Conservation (phyloP, 2,329 filamentous ascomycete genomes). For the Epichloe sp. region DNA sequence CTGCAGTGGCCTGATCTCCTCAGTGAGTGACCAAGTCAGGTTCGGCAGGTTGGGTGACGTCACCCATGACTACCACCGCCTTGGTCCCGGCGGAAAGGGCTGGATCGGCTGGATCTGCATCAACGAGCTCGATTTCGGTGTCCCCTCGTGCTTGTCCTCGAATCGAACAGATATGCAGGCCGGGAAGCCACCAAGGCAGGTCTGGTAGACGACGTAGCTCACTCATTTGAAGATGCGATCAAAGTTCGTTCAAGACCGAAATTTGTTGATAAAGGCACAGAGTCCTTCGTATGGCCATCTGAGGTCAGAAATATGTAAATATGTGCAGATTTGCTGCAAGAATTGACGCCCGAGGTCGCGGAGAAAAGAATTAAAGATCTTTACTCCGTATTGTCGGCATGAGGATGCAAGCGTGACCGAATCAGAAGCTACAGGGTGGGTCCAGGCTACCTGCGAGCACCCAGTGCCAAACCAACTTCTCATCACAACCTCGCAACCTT, state of each 20-base stretch:
- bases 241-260: constrained; percentile 43
- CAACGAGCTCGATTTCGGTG: constrained; percentile 70
- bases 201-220: constrained; percentile 52
- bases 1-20: no score
- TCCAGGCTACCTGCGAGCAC: no score
- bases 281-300: constrained; percentile 55
- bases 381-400: not conserved
- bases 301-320: constrained; percentile 72
- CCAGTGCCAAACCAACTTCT: not conserved
- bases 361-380: constrained; percentile 22
- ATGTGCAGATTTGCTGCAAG: constrained; percentile 52
- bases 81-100: constrained; percentile 56
- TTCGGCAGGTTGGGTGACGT: not conserved
- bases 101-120: constrained; percentile 40
- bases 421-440: no score
- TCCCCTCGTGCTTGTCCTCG: constrained; percentile 66
- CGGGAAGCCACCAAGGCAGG: constrained; percentile 50
- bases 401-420: no score
- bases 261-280: constrained; percentile 47
- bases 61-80: constrained; percentile 63
- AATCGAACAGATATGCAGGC: constrained; percentile 55
- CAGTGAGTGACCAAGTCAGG: no score
- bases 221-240: constrained; percentile 43
- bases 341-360: constrained; percentile 42
- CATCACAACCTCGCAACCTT: not conserved